These are phyloP conservation scores for Avena sativa DNA, from an alignment of 176 grass and related monocot species.

Conservation along the genomic window DNA sequence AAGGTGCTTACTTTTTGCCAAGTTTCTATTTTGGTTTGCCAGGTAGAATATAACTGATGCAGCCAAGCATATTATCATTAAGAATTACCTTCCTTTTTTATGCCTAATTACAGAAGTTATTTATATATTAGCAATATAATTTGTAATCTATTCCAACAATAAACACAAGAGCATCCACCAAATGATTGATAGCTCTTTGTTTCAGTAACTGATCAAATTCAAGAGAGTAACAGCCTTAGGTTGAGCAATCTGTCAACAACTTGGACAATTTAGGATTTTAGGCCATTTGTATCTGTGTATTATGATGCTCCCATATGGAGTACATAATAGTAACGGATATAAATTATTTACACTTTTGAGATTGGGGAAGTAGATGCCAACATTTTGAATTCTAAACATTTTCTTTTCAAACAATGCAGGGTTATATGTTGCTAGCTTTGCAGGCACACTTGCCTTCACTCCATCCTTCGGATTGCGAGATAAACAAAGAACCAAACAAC, in stretches of 20 bases:
- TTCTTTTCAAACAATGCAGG: constrained; percentile 37
- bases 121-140: not conserved
- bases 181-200: not conserved
- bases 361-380: not conserved
- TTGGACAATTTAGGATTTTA: not conserved
- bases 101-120: not conserved
- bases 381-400: constrained; percentile 5
- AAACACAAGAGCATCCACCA: constrained; percentile 5
- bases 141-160: not conserved
- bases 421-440: constrained; percentile 59
- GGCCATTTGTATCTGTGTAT: not conserved
- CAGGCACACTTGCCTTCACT: constrained; percentile 57
- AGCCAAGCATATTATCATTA: not conserved
- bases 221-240: not conserved
- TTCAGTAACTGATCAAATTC: not conserved
- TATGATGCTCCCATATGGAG: not conserved
- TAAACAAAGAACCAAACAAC: constrained; percentile 52
- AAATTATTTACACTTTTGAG: constrained; percentile 2
- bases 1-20: not conserved
- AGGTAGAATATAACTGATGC: not conserved
- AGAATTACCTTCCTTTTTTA: not conserved
- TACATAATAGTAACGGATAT: not conserved
- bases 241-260: constrained; percentile 8
- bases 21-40: not conserved
- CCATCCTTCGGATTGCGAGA: constrained; percentile 54